Evolutionary conservation across 139 green algal genomes (phyloP), one percentile per base, ranked within the genome.

Genomic region (Tetraselmis chui): DNA sequence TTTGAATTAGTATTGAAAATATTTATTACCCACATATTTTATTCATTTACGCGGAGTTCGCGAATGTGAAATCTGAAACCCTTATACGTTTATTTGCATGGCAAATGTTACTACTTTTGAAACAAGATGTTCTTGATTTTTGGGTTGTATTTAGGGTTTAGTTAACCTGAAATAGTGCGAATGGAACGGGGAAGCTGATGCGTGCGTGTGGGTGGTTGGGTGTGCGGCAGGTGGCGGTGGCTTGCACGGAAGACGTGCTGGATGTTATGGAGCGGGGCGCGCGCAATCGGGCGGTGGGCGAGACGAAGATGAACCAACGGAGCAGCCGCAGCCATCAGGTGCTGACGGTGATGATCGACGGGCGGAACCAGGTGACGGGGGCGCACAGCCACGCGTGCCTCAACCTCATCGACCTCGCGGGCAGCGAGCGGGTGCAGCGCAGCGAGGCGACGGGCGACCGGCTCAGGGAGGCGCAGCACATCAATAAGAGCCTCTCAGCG

Each of bases 251-350:
- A 2, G 90, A 97, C 75, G 93, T 98, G 77, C 32, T 94, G 78
- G 31, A 80, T 0, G 88, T 98, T 45, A 97, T 98, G 94, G 84
- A 84, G 24, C 76, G 81, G 28, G 94, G 94, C 2, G 80, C 85
- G 0, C 79, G 76, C 26, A 92, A 95, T 84, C 85, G 91, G 1
- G 84, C 89, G 29, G 92, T 95, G 2, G 93, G 92, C 25, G 92
- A 91, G 85, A 98, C 95, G 11, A 85, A 87, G 27, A 95, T 98
- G 82, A 99, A 99, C 86, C 93, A 96, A 88, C 91, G 95, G 80
- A 95, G 90, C n/a, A 94, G 88, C 23, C 89, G 94, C 75, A 92
- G 84, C 28, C 94, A 98, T 87, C 88, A 89, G 78, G 92, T 98
- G 31, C 94, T 98, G 84, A 95, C 89, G 0, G 84, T 98, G 75